Conservation (phyloP, 768 basidiomycete species). For the Imleria badia region DNA sequence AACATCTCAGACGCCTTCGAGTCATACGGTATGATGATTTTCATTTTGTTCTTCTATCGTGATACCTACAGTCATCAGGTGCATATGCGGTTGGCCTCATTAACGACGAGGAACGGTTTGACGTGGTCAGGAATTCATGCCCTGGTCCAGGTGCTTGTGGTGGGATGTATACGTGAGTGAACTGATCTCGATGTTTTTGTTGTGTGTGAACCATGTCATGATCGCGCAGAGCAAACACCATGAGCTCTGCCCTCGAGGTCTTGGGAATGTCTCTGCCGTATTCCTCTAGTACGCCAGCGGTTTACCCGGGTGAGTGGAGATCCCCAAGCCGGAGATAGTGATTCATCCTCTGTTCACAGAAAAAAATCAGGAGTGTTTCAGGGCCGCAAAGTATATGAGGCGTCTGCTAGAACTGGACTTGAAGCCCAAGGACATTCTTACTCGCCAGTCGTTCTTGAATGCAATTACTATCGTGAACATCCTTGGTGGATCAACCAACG, state of each 20-base stretch:
- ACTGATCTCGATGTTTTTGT: neutral
- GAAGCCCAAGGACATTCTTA: conserved; percentile 78
- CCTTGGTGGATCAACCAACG: conserved; percentile 86
- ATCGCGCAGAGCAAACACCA: conserved; percentile 69
- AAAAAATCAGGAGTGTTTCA: conserved; percentile 80
- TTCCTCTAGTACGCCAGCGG: conserved; percentile 71
- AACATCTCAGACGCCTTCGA: conserved; percentile 87
- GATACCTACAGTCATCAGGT: conserved; percentile 40
- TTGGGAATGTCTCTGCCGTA: conserved; percentile 86
- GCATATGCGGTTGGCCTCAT: conserved; percentile 78
- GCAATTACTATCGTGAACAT: conserved; percentile 79
- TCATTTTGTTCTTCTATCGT: neutral
- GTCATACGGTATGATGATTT: conserved; percentile 58
- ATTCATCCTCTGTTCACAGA: conserved; percentile 38
- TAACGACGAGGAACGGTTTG: conserved; percentile 75
- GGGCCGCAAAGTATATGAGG: conserved; percentile 75
- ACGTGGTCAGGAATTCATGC: conserved; percentile 84
- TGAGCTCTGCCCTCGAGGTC: conserved; percentile 82
- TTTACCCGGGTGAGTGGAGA: conserved; percentile 53
- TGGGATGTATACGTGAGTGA: conserved; percentile 77
- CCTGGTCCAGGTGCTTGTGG: conserved; percentile 85
- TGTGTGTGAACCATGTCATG: neutral
- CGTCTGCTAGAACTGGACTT: conserved; percentile 72
- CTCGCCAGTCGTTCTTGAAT: conserved; percentile 74
- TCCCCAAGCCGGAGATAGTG: neutral